Conservation (phyloP, 768 basidiomycete species). For the Pleurotus tuber-regium region DNA sequence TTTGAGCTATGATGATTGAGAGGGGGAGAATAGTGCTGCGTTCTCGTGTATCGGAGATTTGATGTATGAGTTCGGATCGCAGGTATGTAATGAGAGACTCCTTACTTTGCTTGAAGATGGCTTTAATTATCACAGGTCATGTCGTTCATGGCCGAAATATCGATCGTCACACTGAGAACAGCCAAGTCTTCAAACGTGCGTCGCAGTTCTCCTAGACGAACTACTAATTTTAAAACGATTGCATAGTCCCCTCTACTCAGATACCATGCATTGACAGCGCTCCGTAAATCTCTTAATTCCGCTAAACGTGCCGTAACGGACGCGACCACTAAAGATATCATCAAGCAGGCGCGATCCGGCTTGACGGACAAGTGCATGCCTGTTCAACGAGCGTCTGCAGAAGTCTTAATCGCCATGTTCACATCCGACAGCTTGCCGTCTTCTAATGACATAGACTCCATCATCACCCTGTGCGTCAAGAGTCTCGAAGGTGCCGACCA, state of each 20-base stretch:
- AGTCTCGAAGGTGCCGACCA: constrained; percentile 83
- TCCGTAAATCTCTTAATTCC: constrained; percentile 75
- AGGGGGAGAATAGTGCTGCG: constrained; percentile 55
- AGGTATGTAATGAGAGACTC: constrained; percentile 48
- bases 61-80: constrained; percentile 80
- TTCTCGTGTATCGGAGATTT: constrained; percentile 87
- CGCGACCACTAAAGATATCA: constrained; percentile 69
- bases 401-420: constrained; percentile 61
- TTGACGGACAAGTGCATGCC: constrained; percentile 82
- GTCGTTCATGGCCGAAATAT: constrained; percentile 91
- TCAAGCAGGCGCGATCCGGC: constrained; percentile 76
- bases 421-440: constrained; percentile 53
- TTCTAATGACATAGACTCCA: constrained; percentile 71
- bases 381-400: constrained; percentile 80
- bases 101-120: background rate
- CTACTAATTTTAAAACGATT: constrained; percentile 10
- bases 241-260: constrained; percentile 76
- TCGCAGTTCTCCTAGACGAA: constrained; percentile 9
- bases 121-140: constrained; percentile 60
- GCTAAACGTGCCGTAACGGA: constrained; percentile 88
- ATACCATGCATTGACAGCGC: constrained; percentile 72
- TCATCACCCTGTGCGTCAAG: constrained; percentile 66
- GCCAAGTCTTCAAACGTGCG: constrained; percentile 72
- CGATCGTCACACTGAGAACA: constrained; percentile 61
- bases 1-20: constrained; percentile 3